phyloP scores from a whole-genome alignment of 352 stramenopile genomes.

The Albugo laibachii region DNA sequence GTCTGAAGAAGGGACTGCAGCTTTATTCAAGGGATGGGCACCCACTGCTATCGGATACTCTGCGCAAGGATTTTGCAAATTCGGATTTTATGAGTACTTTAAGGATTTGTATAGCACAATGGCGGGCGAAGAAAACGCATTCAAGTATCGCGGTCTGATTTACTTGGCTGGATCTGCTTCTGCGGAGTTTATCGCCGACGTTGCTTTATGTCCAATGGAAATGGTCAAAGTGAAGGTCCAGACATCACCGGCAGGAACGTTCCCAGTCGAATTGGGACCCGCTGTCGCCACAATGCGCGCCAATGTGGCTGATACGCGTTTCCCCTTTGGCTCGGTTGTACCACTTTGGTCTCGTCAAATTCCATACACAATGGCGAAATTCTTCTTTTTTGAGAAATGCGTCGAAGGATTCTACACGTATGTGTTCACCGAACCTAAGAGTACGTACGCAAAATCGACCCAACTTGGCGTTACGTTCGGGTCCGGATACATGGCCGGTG shows the following conservation, averaged over 20 bases:
- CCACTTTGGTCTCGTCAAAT: conserved; percentile 85
- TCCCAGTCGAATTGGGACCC: conserved; percentile 73
- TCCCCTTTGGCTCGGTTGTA: conserved; percentile 83
- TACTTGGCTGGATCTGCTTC: conserved; percentile 85
- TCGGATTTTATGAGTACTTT: conserved; percentile 92
- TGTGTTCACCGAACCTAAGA: conserved; percentile 82
- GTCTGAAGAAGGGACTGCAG: conserved; percentile 57
- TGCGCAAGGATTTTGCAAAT: conserved; percentile 81
- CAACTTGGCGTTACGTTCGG: conserved; percentile 93
- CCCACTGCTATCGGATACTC: conserved; percentile 86
- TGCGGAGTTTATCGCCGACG: conserved; percentile 87
- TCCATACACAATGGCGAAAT: conserved; percentile 99
- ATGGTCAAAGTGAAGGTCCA: conserved; percentile 92
- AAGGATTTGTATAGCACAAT: conserved; percentile 87
- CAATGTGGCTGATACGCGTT: conserved; percentile 75
- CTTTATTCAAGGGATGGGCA: conserved; percentile 83
- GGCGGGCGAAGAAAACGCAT: conserved; percentile 81
- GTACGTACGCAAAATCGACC: conserved; percentile 81
- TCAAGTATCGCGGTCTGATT: conserved; percentile 84
- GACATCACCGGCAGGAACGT: conserved; percentile 75
- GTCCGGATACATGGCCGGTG: conserved; percentile 97
- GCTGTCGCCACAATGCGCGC: conserved; percentile 77
- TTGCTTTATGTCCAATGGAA: conserved; percentile 88
- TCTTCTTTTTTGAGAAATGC: conserved; percentile 92
- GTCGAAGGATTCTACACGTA: conserved; percentile 77